Evolutionary conservation across 768 basidiomycete species (phyloP).

Genomic region (Gautieria morchelliformis): DNA sequence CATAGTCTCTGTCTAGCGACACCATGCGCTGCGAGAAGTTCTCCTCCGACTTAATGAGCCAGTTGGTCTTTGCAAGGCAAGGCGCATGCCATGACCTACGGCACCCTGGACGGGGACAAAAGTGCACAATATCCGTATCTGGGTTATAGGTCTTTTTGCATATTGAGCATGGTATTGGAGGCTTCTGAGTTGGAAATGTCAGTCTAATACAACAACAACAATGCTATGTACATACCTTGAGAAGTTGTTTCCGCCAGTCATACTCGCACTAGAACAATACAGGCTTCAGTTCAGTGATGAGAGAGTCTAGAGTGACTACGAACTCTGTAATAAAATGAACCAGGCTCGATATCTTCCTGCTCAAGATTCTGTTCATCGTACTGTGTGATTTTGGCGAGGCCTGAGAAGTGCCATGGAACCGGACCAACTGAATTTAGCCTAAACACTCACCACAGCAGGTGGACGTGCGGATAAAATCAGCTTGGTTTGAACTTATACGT

Average conservation of each 20-base stretch:
- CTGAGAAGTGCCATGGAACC: slow-evolving; percentile 19
- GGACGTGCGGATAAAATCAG: slow-evolving; percentile 36
- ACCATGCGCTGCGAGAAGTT: slow-evolving; percentile 3
- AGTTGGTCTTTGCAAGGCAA: slow-evolving; percentile 30
- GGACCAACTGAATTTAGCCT: not conserved
- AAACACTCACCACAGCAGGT: slow-evolving; percentile 35
- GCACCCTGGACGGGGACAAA: slow-evolving; percentile 46
- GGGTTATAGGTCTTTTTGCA: slow-evolving; percentile 42
- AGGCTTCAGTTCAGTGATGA: not conserved
- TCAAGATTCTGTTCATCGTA: slow-evolving; percentile 31
- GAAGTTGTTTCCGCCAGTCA: slow-evolving; percentile 21
- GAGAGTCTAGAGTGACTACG: not conserved
- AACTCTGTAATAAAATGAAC: slow-evolving; percentile 36
- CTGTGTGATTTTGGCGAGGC: slow-evolving; percentile 20
- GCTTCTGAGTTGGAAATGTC: slow-evolving; percentile 2
- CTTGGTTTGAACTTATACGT: slow-evolving; percentile 38
- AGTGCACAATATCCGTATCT: slow-evolving; percentile 37
- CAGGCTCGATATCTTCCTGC: slow-evolving; percentile 29
- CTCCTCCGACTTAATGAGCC: slow-evolving; percentile 2
- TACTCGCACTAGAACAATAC: slow-evolving; percentile 24
- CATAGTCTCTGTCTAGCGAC: not conserved
- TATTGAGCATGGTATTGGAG: slow-evolving; percentile 25
- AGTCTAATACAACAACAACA: not conserved
- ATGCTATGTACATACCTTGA: slow-evolving; percentile 22
- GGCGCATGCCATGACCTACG: slow-evolving; percentile 36